Evolutionary conservation across 1,284 basidiomycete species (phyloP).

Genomic region (Sporisorium reilianum): DNA sequence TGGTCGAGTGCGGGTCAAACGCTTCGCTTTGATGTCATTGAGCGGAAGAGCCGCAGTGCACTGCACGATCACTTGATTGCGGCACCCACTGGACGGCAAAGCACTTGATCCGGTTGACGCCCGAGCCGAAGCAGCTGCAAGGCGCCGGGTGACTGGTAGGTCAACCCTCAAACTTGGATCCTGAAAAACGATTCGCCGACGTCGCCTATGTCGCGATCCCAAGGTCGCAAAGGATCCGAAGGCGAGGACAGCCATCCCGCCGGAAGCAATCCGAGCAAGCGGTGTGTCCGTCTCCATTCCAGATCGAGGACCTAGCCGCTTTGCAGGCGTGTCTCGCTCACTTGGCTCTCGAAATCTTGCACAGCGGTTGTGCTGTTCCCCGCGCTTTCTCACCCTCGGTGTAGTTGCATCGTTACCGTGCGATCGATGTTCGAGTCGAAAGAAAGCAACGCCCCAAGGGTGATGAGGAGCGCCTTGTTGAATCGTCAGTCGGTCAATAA

Average conservation of each 20-base stretch:
- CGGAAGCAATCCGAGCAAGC: not conserved
- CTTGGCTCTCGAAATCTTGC: no score
- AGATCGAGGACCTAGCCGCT: not conserved
- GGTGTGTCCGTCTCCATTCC: not conserved
- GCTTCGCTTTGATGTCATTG: no score
- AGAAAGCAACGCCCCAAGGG: no score
- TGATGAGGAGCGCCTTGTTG: not conserved
- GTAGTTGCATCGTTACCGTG: no score
- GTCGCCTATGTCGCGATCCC: not conserved
- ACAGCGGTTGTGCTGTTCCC: not conserved
- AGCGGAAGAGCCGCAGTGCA: no score
- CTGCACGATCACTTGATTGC: no score
- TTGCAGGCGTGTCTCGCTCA: not conserved
- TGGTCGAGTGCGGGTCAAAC: no score
- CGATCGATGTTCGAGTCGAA: no score
- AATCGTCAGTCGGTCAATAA: not conserved
- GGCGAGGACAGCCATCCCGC: not conserved
- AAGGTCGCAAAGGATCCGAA: not conserved
- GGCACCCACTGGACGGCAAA: not conserved
- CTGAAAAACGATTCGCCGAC: not conserved
- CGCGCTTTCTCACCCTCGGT: not conserved
- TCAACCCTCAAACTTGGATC: not conserved
- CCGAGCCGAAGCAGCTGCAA: conserved; percentile 1
- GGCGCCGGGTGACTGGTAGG: not conserved
- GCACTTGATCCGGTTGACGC: not conserved